phyloP scores from a whole-genome alignment of 192 early-diverging fungal genomes.

The Gigaspora rosea region DNA sequence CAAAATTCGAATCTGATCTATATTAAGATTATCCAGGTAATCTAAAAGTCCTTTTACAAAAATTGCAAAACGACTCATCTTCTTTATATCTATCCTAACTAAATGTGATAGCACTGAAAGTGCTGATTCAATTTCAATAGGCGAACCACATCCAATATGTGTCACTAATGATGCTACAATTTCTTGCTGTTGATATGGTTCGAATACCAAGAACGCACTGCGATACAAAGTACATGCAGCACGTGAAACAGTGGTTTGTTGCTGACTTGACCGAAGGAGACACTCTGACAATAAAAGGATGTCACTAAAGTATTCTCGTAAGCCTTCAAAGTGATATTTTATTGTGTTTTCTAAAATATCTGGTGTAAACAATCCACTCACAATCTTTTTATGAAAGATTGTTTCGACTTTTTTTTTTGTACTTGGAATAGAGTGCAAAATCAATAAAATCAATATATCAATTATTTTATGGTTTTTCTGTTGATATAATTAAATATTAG shows the following conservation, averaged over 20 bases:
- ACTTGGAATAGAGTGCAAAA: slow-evolving; percentile 51
- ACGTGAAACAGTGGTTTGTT: slow-evolving; percentile 42
- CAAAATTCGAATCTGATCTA: slow-evolving; percentile 64
- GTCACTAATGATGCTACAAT: slow-evolving; percentile 74
- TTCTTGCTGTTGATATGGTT: slow-evolving; percentile 74
- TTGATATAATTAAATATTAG: background rate
- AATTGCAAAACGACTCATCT: slow-evolving; percentile 60
- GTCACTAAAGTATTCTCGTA: slow-evolving; percentile 45
- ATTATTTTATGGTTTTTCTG: slow-evolving; percentile 53
- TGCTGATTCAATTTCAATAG: slow-evolving; percentile 64
- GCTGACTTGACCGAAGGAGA: slow-evolving; percentile 57
- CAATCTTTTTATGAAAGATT: slow-evolving; percentile 55
- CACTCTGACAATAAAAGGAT: slow-evolving; percentile 63
- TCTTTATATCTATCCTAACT: slow-evolving; percentile 46
- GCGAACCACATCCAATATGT: slow-evolving; percentile 73
- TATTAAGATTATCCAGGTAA: slow-evolving; percentile 66
- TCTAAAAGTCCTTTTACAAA: slow-evolving; percentile 76
- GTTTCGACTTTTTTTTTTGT: slow-evolving; percentile 57
- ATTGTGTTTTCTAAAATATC: slow-evolving; percentile 52
- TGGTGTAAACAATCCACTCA: slow-evolving; percentile 42
- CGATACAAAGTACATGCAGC: slow-evolving; percentile 53
- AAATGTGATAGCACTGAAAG: slow-evolving; percentile 57
- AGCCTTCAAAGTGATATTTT: slow-evolving; percentile 44
- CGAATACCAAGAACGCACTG: slow-evolving; percentile 57
- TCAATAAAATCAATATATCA: slow-evolving; percentile 54